Conservation (phyloP, 306 rosid genomes). For the Morella rubra region DNA sequence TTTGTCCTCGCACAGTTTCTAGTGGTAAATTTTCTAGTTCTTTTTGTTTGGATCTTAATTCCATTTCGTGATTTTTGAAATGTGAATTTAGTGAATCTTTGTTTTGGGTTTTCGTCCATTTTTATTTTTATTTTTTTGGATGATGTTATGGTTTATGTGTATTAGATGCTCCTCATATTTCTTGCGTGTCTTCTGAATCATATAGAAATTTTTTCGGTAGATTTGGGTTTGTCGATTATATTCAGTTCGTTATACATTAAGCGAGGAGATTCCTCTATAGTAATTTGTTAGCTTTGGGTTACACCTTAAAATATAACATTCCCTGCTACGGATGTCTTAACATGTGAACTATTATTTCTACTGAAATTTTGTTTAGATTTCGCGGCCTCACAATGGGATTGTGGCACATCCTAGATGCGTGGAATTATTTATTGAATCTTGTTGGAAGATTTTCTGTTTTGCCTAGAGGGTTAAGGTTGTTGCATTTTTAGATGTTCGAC, state of each 20-base stretch:
- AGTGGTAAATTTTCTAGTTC: constrained; percentile 46
- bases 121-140: neutral
- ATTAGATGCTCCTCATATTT: neutral
- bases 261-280: too few relatives aligned
- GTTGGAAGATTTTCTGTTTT: too few relatives aligned
- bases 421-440: too few relatives aligned
- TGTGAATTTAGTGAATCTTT: neutral
- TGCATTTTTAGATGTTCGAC: neutral
- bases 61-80: neutral
- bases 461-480: neutral
- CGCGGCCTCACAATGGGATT: too few relatives aligned
- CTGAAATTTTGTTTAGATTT: too few relatives aligned
- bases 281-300: too few relatives aligned
- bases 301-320: too few relatives aligned
- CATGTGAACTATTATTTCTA: too few relatives aligned
- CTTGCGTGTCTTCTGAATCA: neutral
- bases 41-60: neutral
- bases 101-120: neutral
- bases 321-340: too few relatives aligned
- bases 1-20: constrained; percentile 42
- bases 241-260: neutral
- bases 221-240: neutral
- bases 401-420: too few relatives aligned
- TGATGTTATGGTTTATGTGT: neutral
- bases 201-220: neutral